A percentile compares a stretch with the other conserved stretches of the same genome.
Conservation (phyloP, 2,329 filamentous ascomycete genomes). For the Xylariaceae sp. region DNA sequence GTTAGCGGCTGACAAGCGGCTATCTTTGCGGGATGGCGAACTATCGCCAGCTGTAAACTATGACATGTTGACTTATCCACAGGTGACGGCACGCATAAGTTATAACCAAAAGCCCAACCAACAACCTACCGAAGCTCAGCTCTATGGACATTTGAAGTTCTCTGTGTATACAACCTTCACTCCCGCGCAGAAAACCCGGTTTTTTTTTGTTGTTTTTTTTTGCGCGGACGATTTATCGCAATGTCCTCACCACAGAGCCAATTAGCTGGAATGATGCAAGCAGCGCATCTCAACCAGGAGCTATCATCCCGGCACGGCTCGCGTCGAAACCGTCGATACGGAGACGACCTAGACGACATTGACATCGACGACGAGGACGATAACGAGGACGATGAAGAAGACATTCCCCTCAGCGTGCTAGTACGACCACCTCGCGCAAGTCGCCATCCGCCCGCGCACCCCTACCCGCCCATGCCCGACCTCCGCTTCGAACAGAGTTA, state of each 20-base stretch:
- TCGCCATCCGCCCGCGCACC: constrained; percentile 32
- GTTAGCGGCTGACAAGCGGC: too few relatives aligned
- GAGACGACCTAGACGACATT: background rate
- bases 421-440: constrained; percentile 44
- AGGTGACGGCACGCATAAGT: too few relatives aligned
- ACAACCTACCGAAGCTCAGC: background rate
- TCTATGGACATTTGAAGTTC: background rate
- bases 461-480: constrained; percentile 67
- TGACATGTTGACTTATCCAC: too few relatives aligned
- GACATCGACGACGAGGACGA: constrained; percentile 33
- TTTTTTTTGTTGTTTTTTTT: too few relatives aligned
- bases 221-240: background rate
- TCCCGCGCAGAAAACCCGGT: background rate
- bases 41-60: too few relatives aligned
- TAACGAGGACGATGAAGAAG: constrained; percentile 60
- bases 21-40: too few relatives aligned
- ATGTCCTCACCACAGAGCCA: constrained; percentile 51
- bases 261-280: constrained; percentile 73
- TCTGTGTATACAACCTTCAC: background rate
- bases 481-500: constrained; percentile 98
- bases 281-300: constrained; percentile 66
- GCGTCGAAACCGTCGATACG: background rate
- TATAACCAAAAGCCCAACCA: too few relatives aligned
- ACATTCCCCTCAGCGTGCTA: constrained; percentile 63
- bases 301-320: constrained; percentile 67